Base-by-base conservation (phyloP, 2,329 filamentous ascomycete genomes). In the Pseudocercospora fijiensis region DNA sequence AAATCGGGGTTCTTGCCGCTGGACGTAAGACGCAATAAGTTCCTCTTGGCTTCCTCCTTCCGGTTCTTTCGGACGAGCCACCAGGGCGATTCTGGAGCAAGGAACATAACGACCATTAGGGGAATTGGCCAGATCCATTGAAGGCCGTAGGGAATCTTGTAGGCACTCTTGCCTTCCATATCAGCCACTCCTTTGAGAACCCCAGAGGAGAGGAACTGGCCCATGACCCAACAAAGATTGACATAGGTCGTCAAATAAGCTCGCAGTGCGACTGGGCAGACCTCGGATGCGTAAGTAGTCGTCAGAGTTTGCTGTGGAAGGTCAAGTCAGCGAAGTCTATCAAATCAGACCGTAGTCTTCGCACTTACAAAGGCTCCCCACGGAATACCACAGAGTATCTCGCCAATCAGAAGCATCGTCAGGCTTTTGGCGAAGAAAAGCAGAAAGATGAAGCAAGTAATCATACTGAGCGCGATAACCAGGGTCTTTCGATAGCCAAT, bases 391-490 rank as follows among this genome's bases (percentile, higher is more conserved):
- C 80, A 83, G 10, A 85, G 71, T 63, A 84, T 65, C 52, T 77
- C 72, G 22, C 71, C 72, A 11, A 68, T 64, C 22, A 71, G 53
- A 3, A 75, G 65, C 45, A 67, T 63, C 1, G 58, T 47, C 9
- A 79, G 59, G 58, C 73, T 76, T 11, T 70, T 67, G 0, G 78
- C 76, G 61, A 79, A 79, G 71, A 80, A 79, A 6, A 72, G 69
- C 28, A 79, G 72, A 71, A 79, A 79, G 41, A 87, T 86, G 70
- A 88, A 88, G 28, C 79, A 65, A 22, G 81, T 73, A 76, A 76
- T 88, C 75, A 68, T 82, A 30, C 80, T 70, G 57, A 90, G 79
- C 27, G 84, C 85, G 20, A 71, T 78, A 61, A 90, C 83, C 66
- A 90, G 82, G 18, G 86, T 88, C 71, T 84, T 70, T 24, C 69